phyloP scores from a whole-genome alignment of 2,329 filamentous ascomycete genomes.

The Phoma sp. region DNA sequence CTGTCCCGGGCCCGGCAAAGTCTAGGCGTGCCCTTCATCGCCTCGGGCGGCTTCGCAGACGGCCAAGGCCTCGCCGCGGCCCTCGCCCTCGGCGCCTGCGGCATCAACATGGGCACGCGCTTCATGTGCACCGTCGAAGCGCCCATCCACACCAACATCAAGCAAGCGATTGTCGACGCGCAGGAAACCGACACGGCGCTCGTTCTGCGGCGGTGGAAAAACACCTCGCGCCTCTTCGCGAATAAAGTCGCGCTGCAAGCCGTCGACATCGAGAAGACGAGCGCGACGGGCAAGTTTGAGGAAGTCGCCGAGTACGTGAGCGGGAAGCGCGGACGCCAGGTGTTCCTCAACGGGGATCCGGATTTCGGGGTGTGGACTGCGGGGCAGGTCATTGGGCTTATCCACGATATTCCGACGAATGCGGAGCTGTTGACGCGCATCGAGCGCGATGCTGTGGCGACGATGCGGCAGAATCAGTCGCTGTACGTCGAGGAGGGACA shows the following conservation, averaged over 20 bases:
- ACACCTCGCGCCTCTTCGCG: constrained; percentile 85
- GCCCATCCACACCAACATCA: constrained; percentile 91
- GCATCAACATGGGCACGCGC: constrained; percentile 97
- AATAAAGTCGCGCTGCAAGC: constrained; percentile 88
- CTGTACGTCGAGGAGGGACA: constrained; percentile 43
- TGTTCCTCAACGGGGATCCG: constrained; percentile 89
- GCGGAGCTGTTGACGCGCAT: constrained; percentile 54
- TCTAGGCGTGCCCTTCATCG: constrained; percentile 88
- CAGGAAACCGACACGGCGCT: constrained; percentile 91
- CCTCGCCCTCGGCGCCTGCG: constrained; percentile 85
- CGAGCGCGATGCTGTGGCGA: constrained; percentile 54
- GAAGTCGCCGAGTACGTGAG: constrained; percentile 88
- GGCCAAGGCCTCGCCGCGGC: constrained; percentile 92
- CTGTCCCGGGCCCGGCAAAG: constrained; percentile 83
- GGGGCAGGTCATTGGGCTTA: constrained; percentile 81
- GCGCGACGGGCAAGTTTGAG: constrained; percentile 82
- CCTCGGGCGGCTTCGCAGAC: constrained; percentile 93
- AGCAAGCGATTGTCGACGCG: constrained; percentile 86
- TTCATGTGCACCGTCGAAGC: constrained; percentile 97
- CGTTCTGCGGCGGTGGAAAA: constrained; percentile 87
- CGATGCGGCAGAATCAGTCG: constrained; percentile 48
- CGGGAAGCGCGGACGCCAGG: constrained; percentile 87
- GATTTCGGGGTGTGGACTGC: constrained; percentile 98
- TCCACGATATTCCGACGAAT: constrained; percentile 60
- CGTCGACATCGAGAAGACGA: constrained; percentile 81